Conservation (phyloP, 2,329 filamentous ascomycete genomes). For the Hymenoscyphus fraxineus region DNA sequence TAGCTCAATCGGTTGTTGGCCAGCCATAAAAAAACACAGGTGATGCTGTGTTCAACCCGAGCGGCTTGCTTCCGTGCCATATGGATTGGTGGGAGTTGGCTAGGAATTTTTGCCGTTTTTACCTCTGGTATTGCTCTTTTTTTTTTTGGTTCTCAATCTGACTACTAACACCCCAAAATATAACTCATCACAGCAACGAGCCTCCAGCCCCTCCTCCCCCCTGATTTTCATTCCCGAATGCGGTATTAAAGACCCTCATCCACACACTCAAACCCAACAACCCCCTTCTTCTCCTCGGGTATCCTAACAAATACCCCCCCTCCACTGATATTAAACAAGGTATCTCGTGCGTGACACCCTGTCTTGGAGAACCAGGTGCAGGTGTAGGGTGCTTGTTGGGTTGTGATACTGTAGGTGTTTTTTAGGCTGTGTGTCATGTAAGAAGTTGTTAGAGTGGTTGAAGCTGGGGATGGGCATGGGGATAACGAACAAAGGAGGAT, state of each 20-base stretch:
- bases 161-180: too few species aligned
- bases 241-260: background rate
- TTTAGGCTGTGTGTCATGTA: background rate
- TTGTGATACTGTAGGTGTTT: background rate
- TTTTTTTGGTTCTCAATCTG: too few species aligned
- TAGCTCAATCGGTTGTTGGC: too few species aligned
- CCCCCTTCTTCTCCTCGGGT: background rate
- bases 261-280: background rate
- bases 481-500: background rate
- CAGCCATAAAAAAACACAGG: too few species aligned
- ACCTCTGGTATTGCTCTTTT: too few species aligned
- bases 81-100: too few species aligned
- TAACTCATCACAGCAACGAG: background rate
- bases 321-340: background rate
- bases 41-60: too few species aligned
- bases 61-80: too few species aligned
- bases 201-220: background rate
- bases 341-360: background rate
- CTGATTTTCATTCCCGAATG: background rate
- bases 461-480: background rate
- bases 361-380: background rate
- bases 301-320: background rate
- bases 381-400: background rate
- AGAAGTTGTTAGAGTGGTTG: background rate
- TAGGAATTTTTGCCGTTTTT: too few species aligned